Conservation (phyloP, 805 yeast species). For the Myxozyma udenii region DNA sequence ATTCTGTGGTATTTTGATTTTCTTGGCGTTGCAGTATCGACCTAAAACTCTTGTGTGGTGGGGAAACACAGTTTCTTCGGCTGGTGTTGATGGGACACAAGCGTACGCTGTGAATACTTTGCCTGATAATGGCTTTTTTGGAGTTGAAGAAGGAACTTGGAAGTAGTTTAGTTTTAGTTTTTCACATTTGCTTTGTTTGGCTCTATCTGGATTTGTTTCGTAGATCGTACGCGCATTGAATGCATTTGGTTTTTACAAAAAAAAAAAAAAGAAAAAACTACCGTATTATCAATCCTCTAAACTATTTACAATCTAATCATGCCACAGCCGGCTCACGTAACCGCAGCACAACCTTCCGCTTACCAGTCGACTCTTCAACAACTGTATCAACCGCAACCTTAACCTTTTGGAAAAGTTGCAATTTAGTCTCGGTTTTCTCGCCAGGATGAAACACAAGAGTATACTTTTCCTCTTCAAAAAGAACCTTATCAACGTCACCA, state of each 20-base stretch:
- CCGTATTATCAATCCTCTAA: no score
- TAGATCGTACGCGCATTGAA: no score
- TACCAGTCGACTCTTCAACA: slow-evolving; percentile 83
- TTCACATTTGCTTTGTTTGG: no score
- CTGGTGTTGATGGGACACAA: slow-evolving; percentile 16
- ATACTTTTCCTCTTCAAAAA: slow-evolving; percentile 73
- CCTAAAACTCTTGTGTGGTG: slow-evolving; percentile 54
- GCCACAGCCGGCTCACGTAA: slow-evolving; percentile 10
- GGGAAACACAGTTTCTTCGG: slow-evolving; percentile 47
- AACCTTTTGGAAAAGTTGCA: slow-evolving; percentile 81
- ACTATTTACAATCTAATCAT: no score
- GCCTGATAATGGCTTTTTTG: slow-evolving; percentile 16
- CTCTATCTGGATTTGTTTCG: no score
- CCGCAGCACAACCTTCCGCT: slow-evolving; percentile 80
- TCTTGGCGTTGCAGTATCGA: slow-evolving; percentile 48
- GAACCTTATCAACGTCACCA: slow-evolving; percentile 39
- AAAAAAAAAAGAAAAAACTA: no score
- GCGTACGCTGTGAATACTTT: background rate
- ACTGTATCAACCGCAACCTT: slow-evolving; percentile 77
- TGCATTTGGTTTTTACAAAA: no score
- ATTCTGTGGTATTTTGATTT: slow-evolving; percentile 55
- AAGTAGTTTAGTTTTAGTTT: background rate
- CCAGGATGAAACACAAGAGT: slow-evolving; percentile 55
- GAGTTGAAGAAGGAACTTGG: slow-evolving; percentile 14
- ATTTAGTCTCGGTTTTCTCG: slow-evolving; percentile 45